Conservation (phyloP, 352 stramenopile genomes). For the Globisporangium yorkense region DNA sequence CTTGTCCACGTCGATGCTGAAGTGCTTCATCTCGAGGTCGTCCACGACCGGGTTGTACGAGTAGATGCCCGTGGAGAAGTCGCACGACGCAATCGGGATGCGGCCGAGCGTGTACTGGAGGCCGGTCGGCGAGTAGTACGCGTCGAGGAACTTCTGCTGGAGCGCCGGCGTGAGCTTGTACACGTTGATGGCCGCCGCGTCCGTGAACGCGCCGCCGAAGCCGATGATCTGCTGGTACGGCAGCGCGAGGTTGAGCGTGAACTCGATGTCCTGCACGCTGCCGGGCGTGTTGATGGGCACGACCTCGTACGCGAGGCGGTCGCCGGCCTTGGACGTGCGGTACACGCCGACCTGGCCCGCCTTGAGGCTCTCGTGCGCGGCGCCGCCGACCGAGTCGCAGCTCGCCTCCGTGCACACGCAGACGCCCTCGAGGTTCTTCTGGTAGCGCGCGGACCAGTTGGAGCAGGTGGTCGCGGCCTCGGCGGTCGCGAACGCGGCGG, state of each 20-base stretch:
- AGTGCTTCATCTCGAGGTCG: conserved; percentile 75
- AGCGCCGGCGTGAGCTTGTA: conserved; percentile 46
- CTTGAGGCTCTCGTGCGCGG: conserved; percentile 21
- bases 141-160: conserved; percentile 65
- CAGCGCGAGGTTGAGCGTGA: conserved; percentile 19
- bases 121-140: conserved; percentile 74
- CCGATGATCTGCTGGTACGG: conserved; percentile 81
- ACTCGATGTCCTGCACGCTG: conserved; percentile 20
- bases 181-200: conserved; percentile 77
- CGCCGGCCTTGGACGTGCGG: conserved; percentile 39
- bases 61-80: conserved; percentile 86
- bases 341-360: conserved; percentile 33
- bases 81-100: conserved; percentile 79
- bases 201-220: conserved; percentile 89
- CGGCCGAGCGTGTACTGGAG: conserved; percentile 81
- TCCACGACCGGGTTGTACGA: conserved; percentile 81
- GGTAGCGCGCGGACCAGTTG: conserved; percentile 33
- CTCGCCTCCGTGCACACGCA: conserved; percentile 46
- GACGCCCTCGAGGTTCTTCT: conserved; percentile 36
- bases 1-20: conserved; percentile 84
- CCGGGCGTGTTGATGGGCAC: conserved; percentile 31
- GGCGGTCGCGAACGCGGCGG: not conserved
- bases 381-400: conserved; percentile 26
- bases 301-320: conserved; percentile 46
- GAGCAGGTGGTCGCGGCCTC: conserved; percentile 6